Conservation (phyloP, 2,329 filamentous ascomycete species). For the Pseudocercospora crystallina region DNA sequence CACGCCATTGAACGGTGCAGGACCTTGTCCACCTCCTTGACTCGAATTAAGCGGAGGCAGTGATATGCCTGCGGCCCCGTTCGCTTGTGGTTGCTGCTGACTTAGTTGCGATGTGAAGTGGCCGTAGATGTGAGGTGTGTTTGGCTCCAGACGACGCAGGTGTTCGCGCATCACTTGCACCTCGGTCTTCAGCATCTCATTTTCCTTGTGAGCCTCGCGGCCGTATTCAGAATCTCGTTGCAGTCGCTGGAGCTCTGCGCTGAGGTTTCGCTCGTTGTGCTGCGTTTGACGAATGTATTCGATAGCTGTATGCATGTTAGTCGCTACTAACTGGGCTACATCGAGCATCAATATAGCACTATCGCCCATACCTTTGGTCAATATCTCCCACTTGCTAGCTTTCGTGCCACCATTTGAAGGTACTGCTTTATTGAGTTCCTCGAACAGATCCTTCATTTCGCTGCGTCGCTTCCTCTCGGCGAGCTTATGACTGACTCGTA, state of each 20-base stretch:
- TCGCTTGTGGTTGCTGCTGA: slow-evolving; percentile 36
- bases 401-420: slow-evolving; percentile 80
- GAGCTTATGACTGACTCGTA: slow-evolving; percentile 80
- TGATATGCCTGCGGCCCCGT: slow-evolving; percentile 30
- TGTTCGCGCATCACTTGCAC: slow-evolving; percentile 47
- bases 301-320: slow-evolving; percentile 40
- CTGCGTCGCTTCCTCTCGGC: slow-evolving; percentile 80
- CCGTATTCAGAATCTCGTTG: slow-evolving; percentile 45
- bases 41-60: slow-evolving; percentile 38
- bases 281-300: slow-evolving; percentile 48
- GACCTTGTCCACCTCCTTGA: slow-evolving; percentile 18
- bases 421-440: slow-evolving; percentile 74
- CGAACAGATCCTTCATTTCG: slow-evolving; percentile 86
- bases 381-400: slow-evolving; percentile 85
- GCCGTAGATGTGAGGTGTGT: slow-evolving; percentile 49
- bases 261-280: slow-evolving; percentile 40
- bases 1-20: slow-evolving; percentile 34
- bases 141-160: slow-evolving; percentile 47
- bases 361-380: slow-evolving; percentile 69
- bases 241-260: slow-evolving; percentile 42
- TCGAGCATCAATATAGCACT: slow-evolving; percentile 2
- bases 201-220: slow-evolving; percentile 49
- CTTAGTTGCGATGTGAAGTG: slow-evolving; percentile 45
- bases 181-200: slow-evolving; percentile 48
- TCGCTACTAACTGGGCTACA: background rate